Evolutionary conservation across 2,329 filamentous ascomycete species (phyloP).

Genomic region (Westerdykella aurantiaca): DNA sequence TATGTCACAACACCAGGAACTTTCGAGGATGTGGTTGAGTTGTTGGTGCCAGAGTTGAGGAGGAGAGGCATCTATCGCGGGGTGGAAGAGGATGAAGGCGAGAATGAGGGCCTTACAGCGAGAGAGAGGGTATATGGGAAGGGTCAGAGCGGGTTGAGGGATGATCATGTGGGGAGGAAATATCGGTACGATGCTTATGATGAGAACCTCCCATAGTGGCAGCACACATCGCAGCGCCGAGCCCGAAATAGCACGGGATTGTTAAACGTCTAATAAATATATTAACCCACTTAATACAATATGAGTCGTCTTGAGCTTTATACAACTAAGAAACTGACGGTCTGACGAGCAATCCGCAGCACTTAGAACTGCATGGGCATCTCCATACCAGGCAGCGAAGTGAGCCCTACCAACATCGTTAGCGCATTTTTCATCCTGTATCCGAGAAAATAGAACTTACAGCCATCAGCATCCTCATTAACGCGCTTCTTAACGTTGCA

Average conservation of each 20-base stretch:
- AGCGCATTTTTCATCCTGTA: neutral
- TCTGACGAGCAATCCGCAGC: neutral
- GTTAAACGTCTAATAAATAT: no score
- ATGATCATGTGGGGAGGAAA: slow-evolving; percentile 53
- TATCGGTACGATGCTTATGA: slow-evolving; percentile 60
- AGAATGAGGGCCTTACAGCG: slow-evolving; percentile 16
- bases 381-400: slow-evolving; percentile 1
- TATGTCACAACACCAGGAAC: no score
- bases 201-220: slow-evolving; percentile 39
- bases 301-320: neutral
- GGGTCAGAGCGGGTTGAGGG: slow-evolving; percentile 52
- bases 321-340: neutral
- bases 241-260: no score
- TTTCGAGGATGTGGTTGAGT: no score
- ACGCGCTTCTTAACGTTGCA: slow-evolving; percentile 21
- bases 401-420: neutral
- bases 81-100: slow-evolving; percentile 12
- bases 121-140: slow-evolving; percentile 59
- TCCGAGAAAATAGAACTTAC: slow-evolving; percentile 4
- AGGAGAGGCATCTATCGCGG: slow-evolving; percentile 17
- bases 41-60: no score
- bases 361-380: neutral
- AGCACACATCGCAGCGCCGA: no score
- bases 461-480: slow-evolving; percentile 20
- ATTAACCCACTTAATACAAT: no score